Evolutionary conservation across 768 basidiomycete species (phyloP).

Genomic region (Serpula lacrymans): DNA sequence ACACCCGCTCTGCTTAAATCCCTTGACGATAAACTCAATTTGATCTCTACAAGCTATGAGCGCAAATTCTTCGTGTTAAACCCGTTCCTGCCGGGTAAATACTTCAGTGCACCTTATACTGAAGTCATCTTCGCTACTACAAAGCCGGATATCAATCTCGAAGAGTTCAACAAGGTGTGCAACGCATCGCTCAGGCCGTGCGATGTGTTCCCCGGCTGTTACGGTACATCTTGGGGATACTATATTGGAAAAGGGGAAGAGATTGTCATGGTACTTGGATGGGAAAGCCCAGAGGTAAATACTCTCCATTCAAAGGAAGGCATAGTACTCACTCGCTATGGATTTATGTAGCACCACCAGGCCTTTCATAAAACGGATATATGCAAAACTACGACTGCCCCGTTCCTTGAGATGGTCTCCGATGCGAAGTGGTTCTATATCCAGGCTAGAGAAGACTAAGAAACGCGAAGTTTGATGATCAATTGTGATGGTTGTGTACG

Average conservation of each 20-base stretch:
- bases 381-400: no score
- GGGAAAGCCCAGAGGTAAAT: constrained; percentile 13
- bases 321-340: no score
- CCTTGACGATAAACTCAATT: background rate
- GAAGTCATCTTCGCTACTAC: background rate
- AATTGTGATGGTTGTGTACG: no score
- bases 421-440: no score
- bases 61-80: constrained; percentile 5
- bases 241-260: constrained; percentile 5
- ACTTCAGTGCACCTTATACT: constrained; percentile 3
- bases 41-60: background rate
- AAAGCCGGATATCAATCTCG: constrained; percentile 4
- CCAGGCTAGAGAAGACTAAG: no score
- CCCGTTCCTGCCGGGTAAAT: constrained; percentile 1
- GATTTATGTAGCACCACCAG: no score
- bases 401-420: no score
- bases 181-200: background rate
- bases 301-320: no score
- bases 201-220: background rate
- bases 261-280: constrained; percentile 16
- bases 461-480: no score
- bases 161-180: constrained; percentile 1
- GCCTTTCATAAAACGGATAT: no score
- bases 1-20: background rate
- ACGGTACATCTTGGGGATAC: constrained; percentile 3